Conservation (phyloP, 306 rosid genomes). For the Sicyos baderoa region DNA sequence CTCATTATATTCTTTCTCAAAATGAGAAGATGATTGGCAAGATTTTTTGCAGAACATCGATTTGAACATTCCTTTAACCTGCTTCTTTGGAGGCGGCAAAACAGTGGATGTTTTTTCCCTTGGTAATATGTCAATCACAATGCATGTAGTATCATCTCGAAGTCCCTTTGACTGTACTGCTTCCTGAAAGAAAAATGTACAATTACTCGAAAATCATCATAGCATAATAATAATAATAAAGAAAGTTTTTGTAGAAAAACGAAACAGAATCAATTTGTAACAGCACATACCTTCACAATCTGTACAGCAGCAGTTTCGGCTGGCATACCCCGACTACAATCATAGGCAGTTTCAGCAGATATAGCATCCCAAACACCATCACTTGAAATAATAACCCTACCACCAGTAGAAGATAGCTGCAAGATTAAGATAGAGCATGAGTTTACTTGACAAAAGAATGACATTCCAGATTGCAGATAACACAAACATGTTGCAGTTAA, state of each 20-base stretch:
- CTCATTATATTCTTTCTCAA: constrained; percentile 64
- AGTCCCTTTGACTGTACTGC: constrained; percentile 88
- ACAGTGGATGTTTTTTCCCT: constrained; percentile 66
- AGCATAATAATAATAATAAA: background rate
- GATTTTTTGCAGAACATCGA: constrained; percentile 72
- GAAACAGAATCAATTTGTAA: constrained; percentile 4
- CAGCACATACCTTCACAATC: constrained; percentile 68
- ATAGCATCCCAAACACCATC: constrained; percentile 99
- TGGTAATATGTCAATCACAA: constrained; percentile 71
- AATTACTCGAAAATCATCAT: background rate
- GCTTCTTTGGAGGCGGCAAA: constrained; percentile 47
- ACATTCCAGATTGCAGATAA: background rate
- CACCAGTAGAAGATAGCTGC: constrained; percentile 86
- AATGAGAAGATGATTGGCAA: constrained; percentile 61
- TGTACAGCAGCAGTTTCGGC: constrained; percentile 80
- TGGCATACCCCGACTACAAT: constrained; percentile 81
- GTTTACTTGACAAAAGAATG: constrained; percentile 7
- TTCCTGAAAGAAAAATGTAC: constrained; percentile 44
- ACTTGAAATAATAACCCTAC: constrained; percentile 88
- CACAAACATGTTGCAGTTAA: background rate
- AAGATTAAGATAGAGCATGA: constrained; percentile 21
- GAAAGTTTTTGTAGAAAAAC: background rate
- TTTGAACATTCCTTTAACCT: constrained; percentile 71
- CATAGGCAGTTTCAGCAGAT: constrained; percentile 69
- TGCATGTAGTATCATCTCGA: constrained; percentile 97